phyloP scores from a whole-genome alignment of 768 basidiomycete species.

The Collybia sp. region DNA sequence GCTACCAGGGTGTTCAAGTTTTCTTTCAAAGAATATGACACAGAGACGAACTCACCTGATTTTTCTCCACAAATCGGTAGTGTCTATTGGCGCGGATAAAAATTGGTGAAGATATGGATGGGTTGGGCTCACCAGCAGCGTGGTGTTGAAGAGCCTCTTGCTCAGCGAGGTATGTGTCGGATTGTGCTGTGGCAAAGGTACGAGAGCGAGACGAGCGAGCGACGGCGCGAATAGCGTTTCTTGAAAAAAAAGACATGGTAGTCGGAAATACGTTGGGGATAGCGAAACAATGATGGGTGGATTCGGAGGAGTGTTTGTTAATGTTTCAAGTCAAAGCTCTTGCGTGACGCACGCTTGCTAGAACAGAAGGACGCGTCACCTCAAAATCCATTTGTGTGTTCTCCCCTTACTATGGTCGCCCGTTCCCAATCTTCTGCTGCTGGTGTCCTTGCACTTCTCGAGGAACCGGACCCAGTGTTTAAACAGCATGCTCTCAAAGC shows the following conservation, averaged over 20 bases:
- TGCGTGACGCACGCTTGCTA: conserved; percentile 14
- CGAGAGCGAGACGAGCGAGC: conserved; percentile 38
- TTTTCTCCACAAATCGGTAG: conserved; percentile 80
- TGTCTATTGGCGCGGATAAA: conserved; percentile 40
- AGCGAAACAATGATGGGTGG: conserved; percentile 17
- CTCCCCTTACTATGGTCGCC: conserved; percentile 50
- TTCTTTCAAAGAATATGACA: conserved; percentile 7
- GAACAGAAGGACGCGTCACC: conserved; percentile 39
- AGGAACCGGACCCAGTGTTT: conserved; percentile 83
- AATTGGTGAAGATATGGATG: conserved; percentile 1
- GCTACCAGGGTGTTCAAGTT: conserved; percentile 33
- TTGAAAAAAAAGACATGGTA: conserved; percentile 47
- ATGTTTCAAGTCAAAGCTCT: conserved; percentile 19
- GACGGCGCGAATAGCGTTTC: conserved; percentile 42
- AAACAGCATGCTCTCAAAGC: conserved; percentile 89
- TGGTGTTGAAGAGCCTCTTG: conserved; percentile 60
- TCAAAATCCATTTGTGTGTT: conserved; percentile 18
- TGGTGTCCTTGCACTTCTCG: conserved; percentile 87
- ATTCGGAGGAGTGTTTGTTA: conserved; percentile 32
- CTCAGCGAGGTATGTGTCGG: conserved; percentile 42
- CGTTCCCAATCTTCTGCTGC: conserved; percentile 79
- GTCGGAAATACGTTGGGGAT: conserved; percentile 3
- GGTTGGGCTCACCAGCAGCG: conserved; percentile 45
- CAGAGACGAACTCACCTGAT: conserved; percentile 53
- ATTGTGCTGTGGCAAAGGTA: conserved; percentile 31